Evolutionary conservation across 2,329 filamentous ascomycete genomes (phyloP).

Genomic region (Tolypocladium tundrense): DNA sequence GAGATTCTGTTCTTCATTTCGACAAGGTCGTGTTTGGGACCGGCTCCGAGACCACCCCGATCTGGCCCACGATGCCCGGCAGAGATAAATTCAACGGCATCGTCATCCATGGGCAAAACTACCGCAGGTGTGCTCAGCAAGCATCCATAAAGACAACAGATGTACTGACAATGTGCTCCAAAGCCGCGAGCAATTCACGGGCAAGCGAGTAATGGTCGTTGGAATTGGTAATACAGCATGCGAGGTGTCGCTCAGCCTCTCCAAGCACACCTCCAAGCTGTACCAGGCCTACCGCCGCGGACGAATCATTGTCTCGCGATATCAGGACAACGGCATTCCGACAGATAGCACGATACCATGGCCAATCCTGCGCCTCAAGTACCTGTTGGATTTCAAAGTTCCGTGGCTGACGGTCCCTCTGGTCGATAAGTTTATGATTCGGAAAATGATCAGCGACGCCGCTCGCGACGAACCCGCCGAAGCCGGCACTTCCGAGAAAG

Average conservation of each 20-base stretch:
- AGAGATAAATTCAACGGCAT: conserved; percentile 19
- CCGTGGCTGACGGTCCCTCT: background rate
- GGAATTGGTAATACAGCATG: conserved; percentile 31
- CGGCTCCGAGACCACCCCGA: conserved; percentile 22
- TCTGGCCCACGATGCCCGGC: conserved; percentile 25
- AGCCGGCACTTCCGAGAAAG: background rate
- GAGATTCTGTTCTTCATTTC: conserved; percentile 11
- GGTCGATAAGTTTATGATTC: conserved; percentile 1
- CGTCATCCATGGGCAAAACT: conserved; percentile 8
- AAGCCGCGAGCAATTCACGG: conserved; percentile 12
- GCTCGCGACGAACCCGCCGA: background rate
- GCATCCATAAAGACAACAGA: background rate
- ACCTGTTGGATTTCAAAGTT: conserved; percentile 1
- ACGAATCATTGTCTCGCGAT: conserved; percentile 10
- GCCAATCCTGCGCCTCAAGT: conserved; percentile 3
- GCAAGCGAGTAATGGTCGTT: conserved; percentile 31
- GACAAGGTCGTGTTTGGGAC: conserved; percentile 29
- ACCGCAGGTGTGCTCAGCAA: background rate
- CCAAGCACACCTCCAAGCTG: conserved; percentile 13
- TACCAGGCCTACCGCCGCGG: conserved; percentile 14
- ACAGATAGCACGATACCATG: conserved; percentile 1
- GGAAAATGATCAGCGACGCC: conserved; percentile 2
- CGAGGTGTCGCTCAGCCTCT: conserved; percentile 20
- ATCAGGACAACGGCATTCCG: conserved; percentile 4
- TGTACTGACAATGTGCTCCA: background rate